Evolutionary conservation across 768 basidiomycete genomes (phyloP).

Genomic region (Auriscalpium microsporum): DNA sequence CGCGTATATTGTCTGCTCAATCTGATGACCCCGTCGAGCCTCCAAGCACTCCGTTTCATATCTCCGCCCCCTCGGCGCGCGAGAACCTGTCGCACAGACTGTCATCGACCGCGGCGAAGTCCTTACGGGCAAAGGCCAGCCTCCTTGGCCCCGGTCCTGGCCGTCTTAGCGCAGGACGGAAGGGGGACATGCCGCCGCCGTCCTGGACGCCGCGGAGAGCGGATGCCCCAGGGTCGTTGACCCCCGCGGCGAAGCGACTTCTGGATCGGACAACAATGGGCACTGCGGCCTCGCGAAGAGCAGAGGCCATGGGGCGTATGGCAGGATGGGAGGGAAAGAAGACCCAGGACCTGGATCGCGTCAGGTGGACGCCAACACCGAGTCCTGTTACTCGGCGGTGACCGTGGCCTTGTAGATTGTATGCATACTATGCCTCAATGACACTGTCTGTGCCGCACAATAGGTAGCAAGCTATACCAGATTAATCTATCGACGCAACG

Average conservation of each 20-base stretch:
- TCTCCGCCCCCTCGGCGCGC: constrained; percentile 68
- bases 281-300: constrained; percentile 50
- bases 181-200: constrained; percentile 71
- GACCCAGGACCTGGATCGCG: constrained; percentile 54
- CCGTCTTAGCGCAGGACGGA: constrained; percentile 8
- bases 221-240: constrained; percentile 65
- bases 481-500: background rate
- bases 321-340: constrained; percentile 50
- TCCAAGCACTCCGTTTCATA: constrained; percentile 64
- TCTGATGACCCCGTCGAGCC: constrained; percentile 44
- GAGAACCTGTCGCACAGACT: constrained; percentile 78
- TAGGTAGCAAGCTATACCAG: constrained; percentile 5
- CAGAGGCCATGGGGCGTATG: constrained; percentile 55
- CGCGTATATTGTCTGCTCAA: constrained; percentile 64
- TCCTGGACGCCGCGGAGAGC: constrained; percentile 69
- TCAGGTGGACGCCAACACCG: constrained; percentile 79
- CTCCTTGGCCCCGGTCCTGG: constrained; percentile 32
- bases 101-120: constrained; percentile 73
- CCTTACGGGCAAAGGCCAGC: constrained; percentile 68
- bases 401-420: background rate
- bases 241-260: constrained; percentile 76
- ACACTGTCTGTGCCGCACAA: constrained; percentile 2
- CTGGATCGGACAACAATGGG: constrained; percentile 66
- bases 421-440: background rate
- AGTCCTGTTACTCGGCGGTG: constrained; percentile 31